A percentile compares a stretch with the other conserved stretches of the same genome.
These are phyloP conservation scores for Musa acuminata DNA, from an alignment of 176 grass and related monocot species.

Conservation along the genomic window DNA sequence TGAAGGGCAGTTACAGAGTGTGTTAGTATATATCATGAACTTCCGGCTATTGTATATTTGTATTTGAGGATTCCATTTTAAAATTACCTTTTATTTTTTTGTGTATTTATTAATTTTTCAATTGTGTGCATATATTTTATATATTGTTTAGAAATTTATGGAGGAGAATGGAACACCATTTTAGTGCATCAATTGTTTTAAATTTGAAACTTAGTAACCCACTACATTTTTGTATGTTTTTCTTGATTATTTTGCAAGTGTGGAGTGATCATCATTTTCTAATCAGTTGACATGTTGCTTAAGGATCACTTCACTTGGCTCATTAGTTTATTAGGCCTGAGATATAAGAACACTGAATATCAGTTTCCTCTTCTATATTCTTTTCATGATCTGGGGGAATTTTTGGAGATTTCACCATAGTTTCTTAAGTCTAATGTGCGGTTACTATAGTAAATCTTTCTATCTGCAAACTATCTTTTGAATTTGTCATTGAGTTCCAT, in stretches of 20 bases:
- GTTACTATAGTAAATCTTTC: background rate
- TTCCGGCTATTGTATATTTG: background rate
- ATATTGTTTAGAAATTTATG: background rate
- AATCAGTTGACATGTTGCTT: background rate
- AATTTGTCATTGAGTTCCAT: background rate
- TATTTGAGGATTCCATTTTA: background rate
- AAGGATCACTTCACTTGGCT: background rate
- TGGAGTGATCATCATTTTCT: background rate
- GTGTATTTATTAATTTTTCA: background rate
- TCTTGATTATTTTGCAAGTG: background rate
- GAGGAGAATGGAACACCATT: too few species aligned
- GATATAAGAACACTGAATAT: background rate
- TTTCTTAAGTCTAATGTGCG: background rate
- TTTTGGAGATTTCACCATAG: background rate
- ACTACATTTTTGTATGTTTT: background rate
- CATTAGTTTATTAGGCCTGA: background rate
- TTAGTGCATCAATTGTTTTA: too few species aligned
- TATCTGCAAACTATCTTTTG: background rate
- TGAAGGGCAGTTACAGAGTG: background rate
- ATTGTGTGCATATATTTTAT: background rate
- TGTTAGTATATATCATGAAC: background rate
- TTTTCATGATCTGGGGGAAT: too few species aligned
- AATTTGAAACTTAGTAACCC: too few species aligned
- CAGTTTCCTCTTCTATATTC: too few species aligned
- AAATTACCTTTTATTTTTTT: background rate